Evolutionary conservation across 1,284 basidiomycete species (phyloP).

Genomic region (Amylostereum chailletii): DNA sequence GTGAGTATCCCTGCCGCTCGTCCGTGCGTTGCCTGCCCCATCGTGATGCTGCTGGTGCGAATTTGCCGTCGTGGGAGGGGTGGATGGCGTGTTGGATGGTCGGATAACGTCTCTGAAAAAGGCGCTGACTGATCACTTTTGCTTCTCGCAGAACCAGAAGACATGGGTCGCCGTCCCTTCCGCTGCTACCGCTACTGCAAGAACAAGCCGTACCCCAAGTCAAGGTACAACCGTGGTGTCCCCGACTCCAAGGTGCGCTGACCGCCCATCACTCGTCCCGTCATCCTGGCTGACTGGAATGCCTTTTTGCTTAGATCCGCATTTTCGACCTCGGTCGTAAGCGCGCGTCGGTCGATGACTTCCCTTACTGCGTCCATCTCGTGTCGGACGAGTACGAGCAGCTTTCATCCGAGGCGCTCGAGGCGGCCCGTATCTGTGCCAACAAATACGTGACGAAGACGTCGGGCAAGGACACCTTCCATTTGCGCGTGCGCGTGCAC

Average conservation of each 20-base stretch:
- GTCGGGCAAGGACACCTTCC: constrained; percentile 98
- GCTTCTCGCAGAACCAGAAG: neutral
- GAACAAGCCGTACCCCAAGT: constrained; percentile 96
- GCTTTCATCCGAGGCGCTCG: constrained; percentile 91
- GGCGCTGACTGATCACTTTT: neutral
- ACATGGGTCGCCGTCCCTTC: constrained; percentile 93
- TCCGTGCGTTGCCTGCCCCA: neutral
- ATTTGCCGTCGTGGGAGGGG: neutral
- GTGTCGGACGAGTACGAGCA: constrained; percentile 99
- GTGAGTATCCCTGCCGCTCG: neutral
- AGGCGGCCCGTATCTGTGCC: constrained; percentile 98
- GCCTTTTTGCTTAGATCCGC: constrained; percentile 52
- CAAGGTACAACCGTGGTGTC: constrained; percentile 97
- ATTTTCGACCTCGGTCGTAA: constrained; percentile 95
- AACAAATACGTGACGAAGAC: constrained; percentile 99
- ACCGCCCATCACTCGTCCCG: constrained; percentile 5
- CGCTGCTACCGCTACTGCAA: constrained; percentile 98
- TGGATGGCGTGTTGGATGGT: neutral
- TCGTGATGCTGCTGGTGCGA: neutral
- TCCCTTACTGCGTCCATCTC: constrained; percentile 93
- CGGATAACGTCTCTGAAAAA: neutral
- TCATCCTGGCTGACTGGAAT: constrained; percentile 1
- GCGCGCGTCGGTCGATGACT: constrained; percentile 93
- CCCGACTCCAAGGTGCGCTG: constrained; percentile 76
- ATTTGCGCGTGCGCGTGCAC: constrained; percentile 94